Percentiles rank a stretch among this genome's conserved stretches.
Conservation (phyloP, 164 flowering plant genomes). For the Brasenia schreberi region DNA sequence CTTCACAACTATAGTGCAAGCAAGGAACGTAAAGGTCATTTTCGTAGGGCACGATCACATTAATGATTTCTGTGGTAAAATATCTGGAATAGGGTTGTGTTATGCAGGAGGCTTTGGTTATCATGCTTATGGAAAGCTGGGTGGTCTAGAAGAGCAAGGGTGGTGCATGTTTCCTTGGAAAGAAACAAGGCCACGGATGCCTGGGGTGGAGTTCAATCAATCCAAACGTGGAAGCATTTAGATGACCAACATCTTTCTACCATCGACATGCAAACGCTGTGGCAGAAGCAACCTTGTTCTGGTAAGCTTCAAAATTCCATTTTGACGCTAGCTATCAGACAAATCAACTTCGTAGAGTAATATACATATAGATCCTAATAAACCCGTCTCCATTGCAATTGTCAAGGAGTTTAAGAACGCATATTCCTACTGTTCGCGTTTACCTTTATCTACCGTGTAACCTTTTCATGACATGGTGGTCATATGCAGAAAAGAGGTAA, state of each 20-base stretch:
- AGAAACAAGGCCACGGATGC: slow-evolving; percentile 30
- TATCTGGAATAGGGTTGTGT: slow-evolving; percentile 56
- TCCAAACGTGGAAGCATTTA: slow-evolving; percentile 90
- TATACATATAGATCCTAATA: too few relatives aligned
- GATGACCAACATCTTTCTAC: slow-evolving; percentile 52
- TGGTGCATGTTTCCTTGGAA: slow-evolving; percentile 32
- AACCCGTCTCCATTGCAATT: too few relatives aligned
- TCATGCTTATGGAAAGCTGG: slow-evolving; percentile 94
- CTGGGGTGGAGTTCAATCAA: slow-evolving; percentile 54
- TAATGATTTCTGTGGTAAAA: slow-evolving; percentile 86
- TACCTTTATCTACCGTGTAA: too few relatives aligned
- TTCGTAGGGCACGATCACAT: slow-evolving; percentile 87
- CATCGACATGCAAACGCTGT: slow-evolving; percentile 62
- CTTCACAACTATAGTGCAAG: slow-evolving; percentile 61
- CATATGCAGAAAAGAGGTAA: too few relatives aligned
- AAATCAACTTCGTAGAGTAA: too few relatives aligned
- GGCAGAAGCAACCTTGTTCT: slow-evolving; percentile 37
- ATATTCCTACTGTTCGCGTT: too few relatives aligned
- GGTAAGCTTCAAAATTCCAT: slow-evolving; percentile 17
- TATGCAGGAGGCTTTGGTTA: slow-evolving; percentile 97
- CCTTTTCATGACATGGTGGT: too few relatives aligned
- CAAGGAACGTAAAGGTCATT: slow-evolving; percentile 83
- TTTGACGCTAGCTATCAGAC: too few relatives aligned
- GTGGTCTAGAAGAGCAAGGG: slow-evolving; percentile 82
- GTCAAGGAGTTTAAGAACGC: too few relatives aligned